phyloP scores from a whole-genome alignment of 345 rosid species.

The Corymbia maculata region DNA sequence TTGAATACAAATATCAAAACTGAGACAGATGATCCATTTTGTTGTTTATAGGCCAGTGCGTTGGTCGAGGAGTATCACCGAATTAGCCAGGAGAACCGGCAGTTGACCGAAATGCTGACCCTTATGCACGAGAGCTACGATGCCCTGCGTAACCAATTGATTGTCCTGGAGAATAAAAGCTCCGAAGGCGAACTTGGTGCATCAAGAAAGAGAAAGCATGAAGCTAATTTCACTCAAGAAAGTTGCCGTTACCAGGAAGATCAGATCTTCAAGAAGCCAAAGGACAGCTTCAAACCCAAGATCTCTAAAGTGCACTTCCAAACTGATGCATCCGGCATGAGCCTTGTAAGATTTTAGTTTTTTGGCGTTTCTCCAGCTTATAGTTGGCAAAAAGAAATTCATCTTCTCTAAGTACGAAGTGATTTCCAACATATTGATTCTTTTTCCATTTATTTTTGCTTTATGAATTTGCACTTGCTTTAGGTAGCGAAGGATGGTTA shows the following conservation, averaged over 20 bases:
- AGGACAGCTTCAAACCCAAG: slow-evolving; percentile 26
- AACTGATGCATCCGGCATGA: slow-evolving; percentile 38
- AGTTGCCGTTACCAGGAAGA: slow-evolving; percentile 9
- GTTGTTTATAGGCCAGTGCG: not conserved
- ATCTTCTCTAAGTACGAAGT: not conserved
- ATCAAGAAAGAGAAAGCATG: slow-evolving; percentile 9
- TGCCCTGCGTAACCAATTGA: slow-evolving; percentile 9
- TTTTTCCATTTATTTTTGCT: not conserved
- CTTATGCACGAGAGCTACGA: slow-evolving; percentile 8
- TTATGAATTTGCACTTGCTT: not conserved
- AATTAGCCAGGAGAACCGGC: slow-evolving; percentile 18
- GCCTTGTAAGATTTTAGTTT: slow-evolving; percentile 38
- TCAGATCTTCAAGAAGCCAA: slow-evolving; percentile 30
- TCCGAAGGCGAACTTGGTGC: not conserved
- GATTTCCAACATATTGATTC: not conserved
- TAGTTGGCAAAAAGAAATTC: not conserved
- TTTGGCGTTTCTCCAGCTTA: not conserved
- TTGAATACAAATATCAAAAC: not conserved
- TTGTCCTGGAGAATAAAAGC: slow-evolving; percentile 1
- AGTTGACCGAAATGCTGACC: slow-evolving; percentile 8
- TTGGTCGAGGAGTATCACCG: slow-evolving; percentile 16
- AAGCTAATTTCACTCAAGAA: slow-evolving; percentile 4
- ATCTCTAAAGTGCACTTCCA: slow-evolving; percentile 21
- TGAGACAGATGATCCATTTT: not conserved
- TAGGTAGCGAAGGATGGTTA: slow-evolving; percentile 80